Evolutionary conservation across 352 stramenopile genomes (phyloP).

Genomic region (Phytophthora niederhauseri): DNA sequence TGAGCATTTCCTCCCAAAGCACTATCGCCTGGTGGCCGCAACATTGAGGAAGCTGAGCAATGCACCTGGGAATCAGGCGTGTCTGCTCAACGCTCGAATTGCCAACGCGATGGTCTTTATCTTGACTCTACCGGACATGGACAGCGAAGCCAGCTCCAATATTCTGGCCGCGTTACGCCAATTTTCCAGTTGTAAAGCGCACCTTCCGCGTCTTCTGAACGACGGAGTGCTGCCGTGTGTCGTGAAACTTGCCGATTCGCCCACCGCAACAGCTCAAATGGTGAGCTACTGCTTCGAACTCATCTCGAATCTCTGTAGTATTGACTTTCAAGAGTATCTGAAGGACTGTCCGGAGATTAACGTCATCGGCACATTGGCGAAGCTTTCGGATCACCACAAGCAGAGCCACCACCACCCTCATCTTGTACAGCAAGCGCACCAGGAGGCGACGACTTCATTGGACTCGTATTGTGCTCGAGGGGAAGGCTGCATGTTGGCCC

Average conservation of each 20-base stretch:
- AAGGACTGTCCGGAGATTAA: conserved; percentile 58
- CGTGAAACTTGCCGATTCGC: conserved; percentile 51
- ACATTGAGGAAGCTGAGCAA: conserved; percentile 68
- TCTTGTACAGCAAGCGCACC: conserved; percentile 10
- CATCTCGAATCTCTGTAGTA: conserved; percentile 68
- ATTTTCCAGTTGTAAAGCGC: conserved; percentile 52
- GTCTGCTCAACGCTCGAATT: conserved; percentile 51
- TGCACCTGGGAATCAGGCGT: conserved; percentile 64
- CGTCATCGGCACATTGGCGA: conserved; percentile 71
- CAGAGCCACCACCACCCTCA: conserved; percentile 23
- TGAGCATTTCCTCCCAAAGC: conserved; percentile 38
- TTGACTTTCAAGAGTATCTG: conserved; percentile 59
- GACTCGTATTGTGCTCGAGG: conserved; percentile 56
- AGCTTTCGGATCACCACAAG: conserved; percentile 57
- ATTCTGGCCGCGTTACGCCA: conserved; percentile 53
- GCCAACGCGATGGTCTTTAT: conserved; percentile 56
- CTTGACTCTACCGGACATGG: conserved; percentile 35
- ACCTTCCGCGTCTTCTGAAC: conserved; percentile 49
- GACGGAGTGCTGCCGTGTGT: conserved; percentile 63
- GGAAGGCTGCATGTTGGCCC: conserved; percentile 33
- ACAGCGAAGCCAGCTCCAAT: conserved; percentile 46
- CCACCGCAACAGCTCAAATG: conserved; percentile 34
- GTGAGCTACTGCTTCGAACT: conserved; percentile 73
- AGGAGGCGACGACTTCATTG: conserved; percentile 17
- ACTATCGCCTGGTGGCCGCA: conserved; percentile 52